A percentile compares a stretch with the other conserved stretches of the same genome.
phyloP scores from a whole-genome alignment of 345 rosid species.

The Hibiscus tridactylites region DNA sequence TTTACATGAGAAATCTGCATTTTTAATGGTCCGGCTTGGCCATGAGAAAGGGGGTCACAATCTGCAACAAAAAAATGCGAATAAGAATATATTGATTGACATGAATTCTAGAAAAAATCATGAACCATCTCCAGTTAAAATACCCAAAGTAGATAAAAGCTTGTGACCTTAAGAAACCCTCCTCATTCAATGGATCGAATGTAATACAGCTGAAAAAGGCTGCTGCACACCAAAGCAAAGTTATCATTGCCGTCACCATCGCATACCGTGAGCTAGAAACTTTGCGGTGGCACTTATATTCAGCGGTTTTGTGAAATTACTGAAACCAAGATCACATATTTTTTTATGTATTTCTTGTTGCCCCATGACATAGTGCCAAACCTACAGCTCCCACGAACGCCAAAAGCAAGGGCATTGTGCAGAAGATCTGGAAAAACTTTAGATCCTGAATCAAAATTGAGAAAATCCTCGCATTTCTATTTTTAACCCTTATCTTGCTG shows the following conservation, averaged over 20 bases:
- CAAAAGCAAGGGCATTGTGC: not conserved
- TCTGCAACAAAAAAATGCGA: constrained; percentile 34
- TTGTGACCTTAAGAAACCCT: not conserved
- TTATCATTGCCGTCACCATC: not conserved
- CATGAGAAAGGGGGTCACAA: constrained; percentile 73
- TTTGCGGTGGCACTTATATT: not conserved
- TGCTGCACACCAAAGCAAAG: not conserved
- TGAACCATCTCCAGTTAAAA: not conserved
- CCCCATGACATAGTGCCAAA: not conserved
- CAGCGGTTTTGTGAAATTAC: not conserved
- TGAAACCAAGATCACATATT: not conserved
- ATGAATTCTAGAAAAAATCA: not conserved
- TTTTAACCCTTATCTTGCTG: not conserved
- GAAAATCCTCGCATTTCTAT: not conserved
- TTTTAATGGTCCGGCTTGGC: constrained; percentile 62
- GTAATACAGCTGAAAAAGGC: not conserved
- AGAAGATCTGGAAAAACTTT: not conserved
- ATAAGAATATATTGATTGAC: not conserved
- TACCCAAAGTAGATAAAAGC: not conserved
- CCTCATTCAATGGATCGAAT: not conserved
- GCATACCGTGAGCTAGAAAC: not conserved
- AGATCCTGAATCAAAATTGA: not conserved
- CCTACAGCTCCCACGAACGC: not conserved
- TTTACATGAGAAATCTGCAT: constrained; percentile 42
- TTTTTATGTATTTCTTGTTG: not conserved